phyloP scores from a whole-genome alignment of 768 basidiomycete species.

The Pleurotus djamor region DNA sequence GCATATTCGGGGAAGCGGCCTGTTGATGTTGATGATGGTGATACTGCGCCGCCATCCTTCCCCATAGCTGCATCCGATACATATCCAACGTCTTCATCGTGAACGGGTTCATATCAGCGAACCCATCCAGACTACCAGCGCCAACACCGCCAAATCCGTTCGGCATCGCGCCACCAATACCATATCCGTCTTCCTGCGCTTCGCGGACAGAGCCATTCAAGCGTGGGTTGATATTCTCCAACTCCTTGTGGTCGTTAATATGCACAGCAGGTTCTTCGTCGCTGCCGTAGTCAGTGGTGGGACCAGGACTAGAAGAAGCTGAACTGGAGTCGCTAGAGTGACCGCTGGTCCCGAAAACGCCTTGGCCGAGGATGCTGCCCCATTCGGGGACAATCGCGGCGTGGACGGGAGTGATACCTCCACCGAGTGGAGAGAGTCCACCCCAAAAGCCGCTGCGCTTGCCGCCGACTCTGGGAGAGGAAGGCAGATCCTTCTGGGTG shows the following conservation, averaged over 20 bases:
- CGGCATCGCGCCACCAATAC: not conserved
- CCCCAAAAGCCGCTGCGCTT: conserved; percentile 72
- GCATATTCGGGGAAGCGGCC: conserved; percentile 24
- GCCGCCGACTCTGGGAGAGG: conserved; percentile 52
- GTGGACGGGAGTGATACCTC: conserved; percentile 83
- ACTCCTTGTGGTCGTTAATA: conserved; percentile 26
- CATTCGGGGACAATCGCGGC: conserved; percentile 76
- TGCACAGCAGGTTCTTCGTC: conserved; percentile 17
- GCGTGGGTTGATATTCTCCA: conserved; percentile 81
- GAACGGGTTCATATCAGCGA: conserved; percentile 79
- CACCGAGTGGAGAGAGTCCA: conserved; percentile 46
- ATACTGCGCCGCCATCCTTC: conserved; percentile 81
- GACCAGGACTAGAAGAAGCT: conserved; percentile 15
- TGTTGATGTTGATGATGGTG: conserved; percentile 34
- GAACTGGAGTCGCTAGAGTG: conserved; percentile 15
- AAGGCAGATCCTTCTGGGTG: conserved; percentile 74
- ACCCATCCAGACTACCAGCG: conserved; percentile 65
- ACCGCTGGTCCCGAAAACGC: conserved; percentile 11
- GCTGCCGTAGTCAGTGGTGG: conserved; percentile 15
- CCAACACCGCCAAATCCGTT: conserved; percentile 10
- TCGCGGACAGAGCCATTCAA: conserved; percentile 39
- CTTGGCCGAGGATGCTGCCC: conserved; percentile 11
- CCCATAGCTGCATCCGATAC: conserved; percentile 92
- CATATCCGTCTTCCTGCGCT: conserved; percentile 10
- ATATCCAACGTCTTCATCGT: conserved; percentile 86